Percentiles rank a stretch among this genome's conserved stretches.
Evolutionary conservation across 2,329 filamentous ascomycete genomes (phyloP).

Genomic region (Beauveria asiatica): DNA sequence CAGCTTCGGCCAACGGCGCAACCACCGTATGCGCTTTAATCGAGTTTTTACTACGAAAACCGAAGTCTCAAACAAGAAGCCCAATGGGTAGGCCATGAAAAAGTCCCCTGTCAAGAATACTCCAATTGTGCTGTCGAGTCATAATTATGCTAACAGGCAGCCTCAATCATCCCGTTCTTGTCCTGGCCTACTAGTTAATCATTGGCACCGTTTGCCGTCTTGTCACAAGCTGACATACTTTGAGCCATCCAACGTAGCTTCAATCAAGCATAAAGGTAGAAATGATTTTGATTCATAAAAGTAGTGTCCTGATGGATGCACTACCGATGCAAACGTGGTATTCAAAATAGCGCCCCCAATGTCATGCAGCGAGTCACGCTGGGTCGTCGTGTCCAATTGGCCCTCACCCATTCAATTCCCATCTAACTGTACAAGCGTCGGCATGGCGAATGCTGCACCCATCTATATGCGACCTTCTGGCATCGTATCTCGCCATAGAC

Average conservation of each 20-base stretch:
- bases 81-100: too few species aligned
- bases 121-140: too few species aligned
- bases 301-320: not conserved
- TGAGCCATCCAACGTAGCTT: not conserved
- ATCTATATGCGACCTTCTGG: not conserved
- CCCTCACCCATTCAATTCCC: not conserved
- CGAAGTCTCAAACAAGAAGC: too few species aligned
- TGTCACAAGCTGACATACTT: not conserved
- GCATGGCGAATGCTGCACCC: not conserved
- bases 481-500: not conserved
- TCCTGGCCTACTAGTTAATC: too few species aligned
- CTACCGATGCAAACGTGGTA: constrained; percentile 10
- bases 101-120: too few species aligned
- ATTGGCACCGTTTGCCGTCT: too few species aligned
- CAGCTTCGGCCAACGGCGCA: too few species aligned
- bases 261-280: not conserved
- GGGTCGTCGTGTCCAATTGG: not conserved
- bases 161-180: too few species aligned
- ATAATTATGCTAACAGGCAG: too few species aligned
- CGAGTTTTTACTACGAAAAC: too few species aligned
- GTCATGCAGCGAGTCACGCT: constrained; percentile 10
- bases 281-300: not conserved
- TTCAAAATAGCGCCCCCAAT: constrained; percentile 11
- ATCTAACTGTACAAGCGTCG: not conserved
- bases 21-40: too few species aligned